A percentile compares a stretch with the other conserved stretches of the same genome.
Conservation (phyloP, 1,284 basidiomycete species). For the Rhodofomes roseus region DNA sequence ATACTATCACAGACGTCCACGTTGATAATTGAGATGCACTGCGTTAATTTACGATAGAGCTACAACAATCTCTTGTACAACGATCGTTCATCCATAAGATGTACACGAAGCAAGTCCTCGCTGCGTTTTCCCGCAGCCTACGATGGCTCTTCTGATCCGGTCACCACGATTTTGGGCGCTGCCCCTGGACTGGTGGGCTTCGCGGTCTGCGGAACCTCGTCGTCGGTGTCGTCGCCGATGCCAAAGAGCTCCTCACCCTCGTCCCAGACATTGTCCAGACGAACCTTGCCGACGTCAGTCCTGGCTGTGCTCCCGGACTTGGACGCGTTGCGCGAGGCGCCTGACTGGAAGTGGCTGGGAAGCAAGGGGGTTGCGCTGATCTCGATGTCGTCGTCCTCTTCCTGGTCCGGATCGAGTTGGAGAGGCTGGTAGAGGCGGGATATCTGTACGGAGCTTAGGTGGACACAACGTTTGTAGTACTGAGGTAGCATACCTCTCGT, state of each 20-base stretch:
- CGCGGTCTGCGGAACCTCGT: constrained; percentile 33
- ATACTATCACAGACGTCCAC: too few relatives aligned
- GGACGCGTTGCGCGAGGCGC: constrained; percentile 9
- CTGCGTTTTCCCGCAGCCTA: not conserved
- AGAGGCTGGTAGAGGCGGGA: constrained; percentile 70
- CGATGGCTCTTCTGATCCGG: constrained; percentile 10
- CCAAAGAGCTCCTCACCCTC: constrained; percentile 75
- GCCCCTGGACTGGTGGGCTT: constrained; percentile 11
- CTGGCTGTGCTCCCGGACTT: constrained; percentile 18
- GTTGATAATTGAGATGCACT: not conserved
- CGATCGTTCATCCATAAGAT: not conserved
- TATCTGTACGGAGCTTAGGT: constrained; percentile 43
- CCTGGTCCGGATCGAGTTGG: constrained; percentile 46
- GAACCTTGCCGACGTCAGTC: constrained; percentile 21
- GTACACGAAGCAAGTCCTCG: not conserved
- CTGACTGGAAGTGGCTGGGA: constrained; percentile 40
- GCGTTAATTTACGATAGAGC: not conserved
- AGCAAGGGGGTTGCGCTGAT: constrained; percentile 51
- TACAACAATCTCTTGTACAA: not conserved
- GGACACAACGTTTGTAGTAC: too few relatives aligned
- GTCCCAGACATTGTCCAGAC: constrained; percentile 70
- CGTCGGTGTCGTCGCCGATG: constrained; percentile 60
- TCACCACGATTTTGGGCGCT: constrained; percentile 23
- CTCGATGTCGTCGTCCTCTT: constrained; percentile 50
- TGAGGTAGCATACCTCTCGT: constrained; percentile 51